Percentiles rank a stretch among this genome's conserved stretches.
phyloP scores from a whole-genome alignment of 169 alveolate genomes.

The Cryptosporidium sp. region DNA sequence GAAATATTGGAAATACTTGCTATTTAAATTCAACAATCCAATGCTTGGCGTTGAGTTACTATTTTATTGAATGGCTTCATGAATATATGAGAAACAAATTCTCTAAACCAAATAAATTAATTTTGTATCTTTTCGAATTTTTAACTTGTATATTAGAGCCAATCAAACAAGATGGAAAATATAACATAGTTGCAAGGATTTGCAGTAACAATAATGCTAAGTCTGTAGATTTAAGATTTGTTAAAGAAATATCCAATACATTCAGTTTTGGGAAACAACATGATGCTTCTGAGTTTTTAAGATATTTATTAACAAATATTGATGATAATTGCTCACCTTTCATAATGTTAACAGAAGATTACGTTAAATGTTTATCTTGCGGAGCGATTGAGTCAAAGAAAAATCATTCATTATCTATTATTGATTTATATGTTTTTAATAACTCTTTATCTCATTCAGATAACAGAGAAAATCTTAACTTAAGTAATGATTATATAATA shows the following conservation, averaged over 20 bases:
- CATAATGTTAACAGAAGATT: conserved; percentile 13
- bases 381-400: not conserved
- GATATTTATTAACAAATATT: conserved; percentile 46
- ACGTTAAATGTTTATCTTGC: conserved; percentile 14
- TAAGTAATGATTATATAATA: not conserved
- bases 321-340: conserved; percentile 9
- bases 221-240: not conserved
- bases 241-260: conserved; percentile 17
- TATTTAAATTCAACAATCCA: conserved; percentile 73
- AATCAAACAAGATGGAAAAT: not conserved
- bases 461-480: not conserved
- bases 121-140: not conserved
- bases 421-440: conserved; percentile 18
- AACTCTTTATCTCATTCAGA: not conserved
- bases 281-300: conserved; percentile 62
- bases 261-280: conserved; percentile 49
- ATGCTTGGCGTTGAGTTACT: conserved; percentile 55
- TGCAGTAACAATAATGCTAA: not conserved
- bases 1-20: conserved; percentile 75
- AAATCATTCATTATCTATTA: conserved; percentile 25
- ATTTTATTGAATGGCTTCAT: conserved; percentile 40
- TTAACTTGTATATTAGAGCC: not conserved
- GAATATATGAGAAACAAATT: not conserved
- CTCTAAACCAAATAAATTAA: conserved; percentile 18
- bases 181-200: not conserved